These are phyloP conservation scores for Quercus lobata DNA, from an alignment of 331 rosid species.

Conservation along the genomic window DNA sequence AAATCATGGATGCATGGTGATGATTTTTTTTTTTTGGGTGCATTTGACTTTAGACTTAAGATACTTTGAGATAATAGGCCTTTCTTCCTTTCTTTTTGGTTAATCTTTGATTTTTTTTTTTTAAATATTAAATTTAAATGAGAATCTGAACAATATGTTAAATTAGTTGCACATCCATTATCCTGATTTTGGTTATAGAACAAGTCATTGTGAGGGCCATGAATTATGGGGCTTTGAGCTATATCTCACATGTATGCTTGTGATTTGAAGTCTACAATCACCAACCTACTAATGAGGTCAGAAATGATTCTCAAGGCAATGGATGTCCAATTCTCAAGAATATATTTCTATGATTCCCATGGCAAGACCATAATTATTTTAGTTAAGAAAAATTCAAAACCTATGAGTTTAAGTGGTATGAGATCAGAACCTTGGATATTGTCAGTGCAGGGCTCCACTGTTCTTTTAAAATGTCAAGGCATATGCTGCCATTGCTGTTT, in stretches of 20 bases:
- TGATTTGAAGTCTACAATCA: background rate
- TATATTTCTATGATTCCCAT: background rate
- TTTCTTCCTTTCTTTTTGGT: too few relatives aligned
- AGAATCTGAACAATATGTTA: too few relatives aligned
- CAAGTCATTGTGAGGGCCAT: background rate
- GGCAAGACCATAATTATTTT: background rate
- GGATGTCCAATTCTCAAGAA: background rate
- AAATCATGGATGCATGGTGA: background rate
- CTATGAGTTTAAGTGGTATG: background rate
- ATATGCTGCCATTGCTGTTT: conserved; percentile 90
- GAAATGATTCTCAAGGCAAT: background rate
- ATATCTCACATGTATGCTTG: background rate
- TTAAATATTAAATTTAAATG: too few relatives aligned
- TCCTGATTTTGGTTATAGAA: background rate
- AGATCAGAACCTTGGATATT: conserved; percentile 64
- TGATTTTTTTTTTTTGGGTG: background rate
- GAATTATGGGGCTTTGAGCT: background rate
- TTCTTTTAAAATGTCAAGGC: conserved; percentile 86
- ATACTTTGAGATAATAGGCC: background rate
- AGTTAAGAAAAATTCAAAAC: background rate
- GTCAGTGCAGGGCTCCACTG: conserved; percentile 90
- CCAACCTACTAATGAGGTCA: background rate
- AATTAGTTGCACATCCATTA: background rate
- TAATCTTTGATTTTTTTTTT: too few relatives aligned
- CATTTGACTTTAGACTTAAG: background rate